A percentile compares a stretch with the other conserved stretches of the same genome.
Evolutionary conservation across 2,329 filamentous ascomycete genomes (phyloP).

Genomic region (Chaetomium strumarium): DNA sequence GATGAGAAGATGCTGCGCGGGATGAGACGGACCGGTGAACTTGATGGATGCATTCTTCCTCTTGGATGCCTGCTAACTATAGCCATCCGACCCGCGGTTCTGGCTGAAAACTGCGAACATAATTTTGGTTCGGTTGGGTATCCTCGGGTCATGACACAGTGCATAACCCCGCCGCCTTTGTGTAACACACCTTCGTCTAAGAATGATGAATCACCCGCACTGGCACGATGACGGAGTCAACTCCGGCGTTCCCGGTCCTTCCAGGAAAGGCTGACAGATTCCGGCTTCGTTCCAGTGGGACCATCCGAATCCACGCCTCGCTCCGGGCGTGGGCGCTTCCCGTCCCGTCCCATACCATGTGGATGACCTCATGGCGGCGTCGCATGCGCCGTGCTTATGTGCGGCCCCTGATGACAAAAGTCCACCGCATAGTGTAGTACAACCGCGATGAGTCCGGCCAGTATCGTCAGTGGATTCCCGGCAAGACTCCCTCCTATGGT

Average conservation of each 20-base stretch:
- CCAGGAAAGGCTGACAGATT: background rate
- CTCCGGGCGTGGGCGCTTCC: background rate
- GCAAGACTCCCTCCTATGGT: background rate
- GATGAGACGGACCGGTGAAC: background rate
- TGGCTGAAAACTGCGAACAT: too few relatives aligned
- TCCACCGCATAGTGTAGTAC: slow-evolving; percentile 6
- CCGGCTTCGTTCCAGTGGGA: background rate
- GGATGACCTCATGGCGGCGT: background rate
- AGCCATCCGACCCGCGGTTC: too few relatives aligned
- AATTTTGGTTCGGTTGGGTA: background rate
- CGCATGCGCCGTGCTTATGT: slow-evolving; percentile 4
- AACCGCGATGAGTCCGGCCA: slow-evolving; percentile 9
- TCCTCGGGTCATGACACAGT: background rate
- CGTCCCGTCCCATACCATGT: slow-evolving; percentile 1
- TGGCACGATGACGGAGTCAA: background rate
- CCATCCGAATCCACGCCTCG: background rate
- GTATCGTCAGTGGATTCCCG: background rate
- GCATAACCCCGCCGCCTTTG: background rate
- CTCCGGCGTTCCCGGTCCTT: slow-evolving; percentile 6
- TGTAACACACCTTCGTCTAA: background rate
- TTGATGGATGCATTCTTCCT: too few relatives aligned
- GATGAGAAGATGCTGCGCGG: background rate
- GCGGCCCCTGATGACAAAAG: background rate
- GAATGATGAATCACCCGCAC: background rate
- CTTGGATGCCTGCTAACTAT: too few relatives aligned